These are phyloP conservation scores for Sporobolomyces phaffii DNA, from an alignment of 768 basidiomycete species.

Conservation along the genomic window DNA sequence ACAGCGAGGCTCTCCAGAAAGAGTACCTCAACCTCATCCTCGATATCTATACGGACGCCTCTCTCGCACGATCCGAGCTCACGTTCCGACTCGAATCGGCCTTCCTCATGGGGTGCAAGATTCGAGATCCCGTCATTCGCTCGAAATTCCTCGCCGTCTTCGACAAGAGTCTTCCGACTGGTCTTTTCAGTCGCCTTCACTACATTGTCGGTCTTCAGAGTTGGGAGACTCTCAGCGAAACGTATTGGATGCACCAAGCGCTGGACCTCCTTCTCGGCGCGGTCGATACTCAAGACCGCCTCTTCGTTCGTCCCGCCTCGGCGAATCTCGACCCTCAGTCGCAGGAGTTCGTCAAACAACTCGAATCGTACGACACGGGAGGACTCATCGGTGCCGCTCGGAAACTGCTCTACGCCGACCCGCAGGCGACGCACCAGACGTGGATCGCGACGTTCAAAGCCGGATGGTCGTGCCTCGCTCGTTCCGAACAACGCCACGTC, in stretches of 20 bases:
- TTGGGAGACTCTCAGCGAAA: slow-evolving; percentile 87
- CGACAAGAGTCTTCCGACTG: slow-evolving; percentile 78
- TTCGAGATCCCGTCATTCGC: slow-evolving; percentile 68
- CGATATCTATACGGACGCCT: slow-evolving; percentile 85
- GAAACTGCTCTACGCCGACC: slow-evolving; percentile 73
- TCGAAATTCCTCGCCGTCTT: slow-evolving; percentile 82
- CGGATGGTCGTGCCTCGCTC: slow-evolving; percentile 74
- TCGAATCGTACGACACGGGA: slow-evolving; percentile 43
- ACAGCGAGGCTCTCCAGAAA: slow-evolving; percentile 70
- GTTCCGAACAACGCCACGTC: slow-evolving; percentile 80
- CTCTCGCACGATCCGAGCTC: slow-evolving; percentile 80
- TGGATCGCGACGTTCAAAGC: slow-evolving; percentile 86
- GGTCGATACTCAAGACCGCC: slow-evolving; percentile 47
- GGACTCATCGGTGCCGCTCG: slow-evolving; percentile 70
- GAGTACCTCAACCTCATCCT: slow-evolving; percentile 82
- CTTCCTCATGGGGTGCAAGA: slow-evolving; percentile 84
- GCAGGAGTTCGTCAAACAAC: slow-evolving; percentile 24
- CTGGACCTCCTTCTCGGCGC: slow-evolving; percentile 80
- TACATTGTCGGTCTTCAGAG: slow-evolving; percentile 88
- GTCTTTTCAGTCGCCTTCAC: slow-evolving; percentile 70
- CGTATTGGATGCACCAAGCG: slow-evolving; percentile 90
- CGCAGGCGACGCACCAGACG: slow-evolving; percentile 65
- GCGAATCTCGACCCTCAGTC: slow-evolving; percentile 41
- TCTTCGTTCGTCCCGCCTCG: slow-evolving; percentile 44
- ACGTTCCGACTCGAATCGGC: slow-evolving; percentile 87